Percentiles rank a stretch among this genome's conserved stretches.
These are phyloP conservation scores for Pseudoscleropodium purum DNA, from an alignment of 225 moss, liverwort and hornwort genomes.

Conservation along the genomic window DNA sequence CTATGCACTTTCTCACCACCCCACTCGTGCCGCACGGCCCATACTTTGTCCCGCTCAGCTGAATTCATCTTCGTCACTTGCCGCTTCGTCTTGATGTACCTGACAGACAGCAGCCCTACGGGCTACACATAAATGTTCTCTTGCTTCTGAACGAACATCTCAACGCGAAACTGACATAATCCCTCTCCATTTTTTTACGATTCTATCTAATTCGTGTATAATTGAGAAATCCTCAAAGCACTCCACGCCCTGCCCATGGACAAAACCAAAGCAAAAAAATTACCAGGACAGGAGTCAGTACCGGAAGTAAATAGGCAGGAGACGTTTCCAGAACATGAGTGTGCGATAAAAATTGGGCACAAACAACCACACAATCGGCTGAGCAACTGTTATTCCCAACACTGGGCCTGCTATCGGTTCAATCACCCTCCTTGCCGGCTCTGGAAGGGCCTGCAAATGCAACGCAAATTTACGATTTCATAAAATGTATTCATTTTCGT, in stretches of 20 bases:
- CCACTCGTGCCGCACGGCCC: constrained; percentile 96
- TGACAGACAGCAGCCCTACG: constrained; percentile 50
- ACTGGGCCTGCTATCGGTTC: constrained; percentile 60
- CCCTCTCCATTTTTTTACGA: neutral
- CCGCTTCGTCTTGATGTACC: constrained; percentile 95
- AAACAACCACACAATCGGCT: constrained; percentile 70
- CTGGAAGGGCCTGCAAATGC: constrained; percentile 36
- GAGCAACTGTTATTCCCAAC: constrained; percentile 61
- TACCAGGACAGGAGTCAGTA: constrained; percentile 10
- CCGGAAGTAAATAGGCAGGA: constrained; percentile 91
- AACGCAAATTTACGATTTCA: neutral
- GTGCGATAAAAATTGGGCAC: constrained; percentile 88
- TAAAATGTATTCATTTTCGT: neutral
- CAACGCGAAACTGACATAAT: neutral
- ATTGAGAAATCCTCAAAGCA: neutral
- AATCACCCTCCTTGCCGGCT: constrained; percentile 16
- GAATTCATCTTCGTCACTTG: constrained; percentile 47
- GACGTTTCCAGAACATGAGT: constrained; percentile 81
- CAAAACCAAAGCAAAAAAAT: neutral
- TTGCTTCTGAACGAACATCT: constrained; percentile 23
- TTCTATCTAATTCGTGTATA: neutral
- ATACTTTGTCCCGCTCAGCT: constrained; percentile 53
- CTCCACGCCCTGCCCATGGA: neutral
- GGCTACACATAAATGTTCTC: constrained; percentile 56
- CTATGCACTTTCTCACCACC: constrained; percentile 97